Evolutionary conservation across 2,329 filamentous ascomycete species (phyloP), one percentile per base, ranked within the genome.

Genomic region (Tricladium varicosporioides): DNA sequence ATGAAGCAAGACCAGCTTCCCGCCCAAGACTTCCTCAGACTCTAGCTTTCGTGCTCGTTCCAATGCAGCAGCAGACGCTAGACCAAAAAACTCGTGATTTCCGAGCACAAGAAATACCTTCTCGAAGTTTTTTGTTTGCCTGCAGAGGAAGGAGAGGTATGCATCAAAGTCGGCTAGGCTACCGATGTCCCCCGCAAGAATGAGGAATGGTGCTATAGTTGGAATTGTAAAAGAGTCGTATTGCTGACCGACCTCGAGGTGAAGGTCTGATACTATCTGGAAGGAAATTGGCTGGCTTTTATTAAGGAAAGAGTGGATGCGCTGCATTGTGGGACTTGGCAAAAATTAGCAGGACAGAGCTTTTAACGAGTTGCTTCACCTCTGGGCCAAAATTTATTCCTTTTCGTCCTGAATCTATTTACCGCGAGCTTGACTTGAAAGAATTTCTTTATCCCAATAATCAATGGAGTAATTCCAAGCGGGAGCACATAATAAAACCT

Each of bases 171-270:
- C 16, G 10, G 70, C 69, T 43, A 74, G 67, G 51, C 75, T 70
- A 31, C 77, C 77, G 51, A 80, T 75, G 59, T 80, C 78, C 13
- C 78, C 78, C 1, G 80, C 71, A 1, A 81, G 74, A 3, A 76
- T 77, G 1, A 81, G 71, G 54, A 76, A 73, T 5, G 75, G 73
- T 5, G 75, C 72, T 48, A 66, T 69, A 4, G 73, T 72, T 1
- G 65, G 56, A 46, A 80, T 72, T 5, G 68, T 53, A 60, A 76
- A 80, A 11, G 54, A 32, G 44, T 75, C 68, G 60, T 79, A 80
- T 42, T 71, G 68, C 47, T 64, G 53, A 10, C 71, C 73, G 15
- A 68, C 68, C 63, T 80, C 77, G 40, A 80, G 71, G 61, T 81
- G 78, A 1, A 81, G 71, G 64, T 80, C 78, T 7, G 62, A 63